Evolutionary conservation across 306 rosid genomes (phyloP).

Genomic region (Rosa multiflora): DNA sequence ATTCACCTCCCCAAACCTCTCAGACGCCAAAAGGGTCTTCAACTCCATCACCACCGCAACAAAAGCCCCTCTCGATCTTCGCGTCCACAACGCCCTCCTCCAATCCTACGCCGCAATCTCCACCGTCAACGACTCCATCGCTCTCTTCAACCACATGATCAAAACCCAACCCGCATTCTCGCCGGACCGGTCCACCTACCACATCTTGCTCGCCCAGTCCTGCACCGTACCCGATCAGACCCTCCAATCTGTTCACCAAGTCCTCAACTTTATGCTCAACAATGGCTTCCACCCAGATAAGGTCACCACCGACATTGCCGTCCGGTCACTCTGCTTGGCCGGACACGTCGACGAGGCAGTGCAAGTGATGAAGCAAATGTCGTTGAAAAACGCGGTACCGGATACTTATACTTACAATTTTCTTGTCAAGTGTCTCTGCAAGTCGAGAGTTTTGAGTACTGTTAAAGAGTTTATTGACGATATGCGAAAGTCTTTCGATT

Average conservation of each 20-base stretch:
- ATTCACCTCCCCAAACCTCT: slow-evolving; percentile 64
- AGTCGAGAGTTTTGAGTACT: slow-evolving; percentile 42
- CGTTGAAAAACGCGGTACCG: slow-evolving; percentile 49
- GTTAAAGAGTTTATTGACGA: slow-evolving; percentile 58
- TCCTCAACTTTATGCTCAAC: slow-evolving; percentile 68
- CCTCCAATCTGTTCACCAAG: slow-evolving; percentile 56
- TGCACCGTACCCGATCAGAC: slow-evolving; percentile 42
- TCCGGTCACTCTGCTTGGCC: slow-evolving; percentile 58
- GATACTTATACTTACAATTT: slow-evolving; percentile 69
- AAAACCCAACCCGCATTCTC: slow-evolving; percentile 56
- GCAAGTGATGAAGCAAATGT: slow-evolving; percentile 49
- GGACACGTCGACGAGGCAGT: slow-evolving; percentile 58
- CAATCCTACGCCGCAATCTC: slow-evolving; percentile 70
- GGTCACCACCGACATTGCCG: slow-evolving; percentile 59
- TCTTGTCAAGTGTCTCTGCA: slow-evolving; percentile 64
- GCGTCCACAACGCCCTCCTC: slow-evolving; percentile 59
- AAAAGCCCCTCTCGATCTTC: slow-evolving; percentile 34
- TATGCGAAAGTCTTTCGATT: slow-evolving; percentile 37
- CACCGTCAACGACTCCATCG: slow-evolving; percentile 55
- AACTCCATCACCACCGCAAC: slow-evolving; percentile 41
- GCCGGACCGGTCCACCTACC: slow-evolving; percentile 69
- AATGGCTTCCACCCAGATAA: slow-evolving; percentile 56
- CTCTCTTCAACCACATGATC: slow-evolving; percentile 70
- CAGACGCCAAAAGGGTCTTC: slow-evolving; percentile 61
- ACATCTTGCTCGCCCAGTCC: slow-evolving; percentile 58